These are phyloP conservation scores for Xerocomus nothofagi DNA, from an alignment of 1,284 basidiomycete genomes.

Conservation along the genomic window DNA sequence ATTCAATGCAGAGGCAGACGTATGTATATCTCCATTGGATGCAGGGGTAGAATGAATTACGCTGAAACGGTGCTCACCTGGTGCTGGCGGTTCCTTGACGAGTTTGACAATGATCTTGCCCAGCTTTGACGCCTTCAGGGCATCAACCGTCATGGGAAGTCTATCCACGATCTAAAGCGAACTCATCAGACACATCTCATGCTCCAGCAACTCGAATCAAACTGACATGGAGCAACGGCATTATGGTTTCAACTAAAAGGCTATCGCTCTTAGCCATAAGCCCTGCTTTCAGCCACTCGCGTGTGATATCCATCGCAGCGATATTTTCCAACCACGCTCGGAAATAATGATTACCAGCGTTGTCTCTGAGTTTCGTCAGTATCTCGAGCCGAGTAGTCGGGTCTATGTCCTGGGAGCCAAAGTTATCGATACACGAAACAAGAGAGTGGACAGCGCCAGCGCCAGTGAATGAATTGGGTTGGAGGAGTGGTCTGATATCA, in stretches of 20 bases:
- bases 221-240: constrained; percentile 81
- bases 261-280: constrained; percentile 54
- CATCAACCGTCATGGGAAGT: constrained; percentile 67
- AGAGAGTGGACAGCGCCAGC: constrained; percentile 63
- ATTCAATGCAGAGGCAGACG: constrained; percentile 24
- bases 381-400: constrained; percentile 62
- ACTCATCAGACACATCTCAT: constrained; percentile 20
- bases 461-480: constrained; percentile 60
- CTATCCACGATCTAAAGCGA: constrained; percentile 71
- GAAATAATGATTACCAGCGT: constrained; percentile 80
- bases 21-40: constrained; percentile 34
- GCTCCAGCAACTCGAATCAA: constrained; percentile 10
- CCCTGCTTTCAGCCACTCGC: constrained; percentile 75
- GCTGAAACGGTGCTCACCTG: constrained; percentile 55
- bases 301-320: constrained; percentile 69
- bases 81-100: constrained; percentile 63
- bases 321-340: constrained; percentile 76
- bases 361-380: constrained; percentile 74
- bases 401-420: constrained; percentile 63
- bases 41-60: constrained; percentile 19
- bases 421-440: constrained; percentile 54
- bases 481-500: constrained; percentile 53
- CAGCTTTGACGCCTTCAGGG: constrained; percentile 66
- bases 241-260: constrained; percentile 66
- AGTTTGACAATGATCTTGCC: constrained; percentile 75